phyloP scores from a whole-genome alignment of 306 rosid genomes.

The Ziziphus jujuba region DNA sequence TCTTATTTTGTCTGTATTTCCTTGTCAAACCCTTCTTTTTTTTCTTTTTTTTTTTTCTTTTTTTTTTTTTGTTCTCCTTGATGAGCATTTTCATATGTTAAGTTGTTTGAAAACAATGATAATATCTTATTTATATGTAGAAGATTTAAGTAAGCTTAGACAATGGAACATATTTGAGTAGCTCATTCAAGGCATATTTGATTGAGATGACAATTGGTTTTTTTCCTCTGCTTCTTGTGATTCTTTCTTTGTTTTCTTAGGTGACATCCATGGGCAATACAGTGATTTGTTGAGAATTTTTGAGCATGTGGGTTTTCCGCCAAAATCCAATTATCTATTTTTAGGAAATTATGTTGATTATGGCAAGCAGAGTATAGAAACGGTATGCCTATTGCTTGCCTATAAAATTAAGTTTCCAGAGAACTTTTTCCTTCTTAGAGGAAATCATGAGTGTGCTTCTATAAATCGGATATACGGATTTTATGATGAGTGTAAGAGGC shows the following conservation, averaged over 20 bases:
- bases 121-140: too few species aligned
- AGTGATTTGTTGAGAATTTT: conserved; percentile 84
- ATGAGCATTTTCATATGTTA: too few species aligned
- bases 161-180: too few species aligned
- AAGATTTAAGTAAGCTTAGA: too few species aligned
- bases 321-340: conserved; percentile 78
- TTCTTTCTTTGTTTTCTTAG: conserved; percentile 37
- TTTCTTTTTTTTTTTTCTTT: too few species aligned
- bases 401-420: conserved; percentile 86
- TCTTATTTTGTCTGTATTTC: too few species aligned
- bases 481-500: conserved; percentile 90
- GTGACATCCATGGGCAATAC: conserved; percentile 95
- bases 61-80: too few species aligned
- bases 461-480: conserved; percentile 89
- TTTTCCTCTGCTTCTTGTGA: too few species aligned
- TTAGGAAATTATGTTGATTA: conserved; percentile 94
- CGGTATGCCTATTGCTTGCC: conserved; percentile 90
- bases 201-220: not conserved
- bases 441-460: conserved; percentile 93
- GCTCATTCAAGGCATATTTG: too few species aligned
- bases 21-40: too few species aligned
- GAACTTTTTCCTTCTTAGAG: conserved; percentile 90
- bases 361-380: conserved; percentile 93
- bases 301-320: conserved; percentile 93
- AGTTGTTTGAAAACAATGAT: too few species aligned